These are phyloP conservation scores for Magnaporthales sp. DNA, from an alignment of 2,329 filamentous ascomycete genomes.

Conservation along the genomic window DNA sequence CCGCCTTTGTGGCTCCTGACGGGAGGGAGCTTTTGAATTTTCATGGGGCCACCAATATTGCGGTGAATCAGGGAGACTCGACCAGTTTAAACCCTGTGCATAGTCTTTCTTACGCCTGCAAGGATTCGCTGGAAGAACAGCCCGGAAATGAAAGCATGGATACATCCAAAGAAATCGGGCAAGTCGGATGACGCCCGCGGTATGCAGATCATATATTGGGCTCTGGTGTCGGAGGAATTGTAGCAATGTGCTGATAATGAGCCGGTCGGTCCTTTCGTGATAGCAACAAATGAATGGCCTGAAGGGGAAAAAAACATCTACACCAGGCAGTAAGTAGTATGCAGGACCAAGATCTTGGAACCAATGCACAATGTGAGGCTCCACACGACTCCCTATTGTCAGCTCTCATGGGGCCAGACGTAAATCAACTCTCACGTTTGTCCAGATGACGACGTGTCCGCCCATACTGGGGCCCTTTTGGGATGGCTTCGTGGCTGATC, in stretches of 20 bases:
- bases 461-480: background rate
- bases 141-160: background rate
- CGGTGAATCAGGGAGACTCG: background rate
- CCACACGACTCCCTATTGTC: background rate
- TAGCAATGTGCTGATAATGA: background rate
- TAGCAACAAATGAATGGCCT: background rate
- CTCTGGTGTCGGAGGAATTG: background rate
- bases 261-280: background rate
- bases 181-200: background rate
- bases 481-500: background rate
- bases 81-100: background rate
- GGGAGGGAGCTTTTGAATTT: background rate
- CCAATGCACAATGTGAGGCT: background rate
- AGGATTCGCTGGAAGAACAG: background rate
- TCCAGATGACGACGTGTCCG: background rate
- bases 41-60: background rate
- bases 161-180: background rate
- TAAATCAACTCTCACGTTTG: background rate
- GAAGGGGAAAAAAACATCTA: background rate
- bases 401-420: background rate
- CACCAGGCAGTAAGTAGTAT: background rate
- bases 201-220: background rate
- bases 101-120: background rate
- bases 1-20: background rate
- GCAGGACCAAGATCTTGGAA: background rate